These are phyloP conservation scores for Crataegus laevigata DNA, from an alignment of 306 rosid species.

Conservation along the genomic window DNA sequence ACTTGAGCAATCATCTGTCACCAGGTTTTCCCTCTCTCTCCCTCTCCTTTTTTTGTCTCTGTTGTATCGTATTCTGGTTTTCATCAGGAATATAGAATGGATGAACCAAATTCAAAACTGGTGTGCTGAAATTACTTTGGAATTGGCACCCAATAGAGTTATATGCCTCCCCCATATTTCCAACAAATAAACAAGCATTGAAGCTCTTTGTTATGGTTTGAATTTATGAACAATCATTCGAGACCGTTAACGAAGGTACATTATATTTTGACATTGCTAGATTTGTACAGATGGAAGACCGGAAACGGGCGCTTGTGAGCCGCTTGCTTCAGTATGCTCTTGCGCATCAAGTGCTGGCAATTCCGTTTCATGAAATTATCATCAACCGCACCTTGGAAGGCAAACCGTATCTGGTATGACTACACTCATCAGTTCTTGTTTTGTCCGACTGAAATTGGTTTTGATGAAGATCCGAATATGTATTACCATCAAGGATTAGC, in stretches of 20 bases:
- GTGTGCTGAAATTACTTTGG: too few relatives aligned
- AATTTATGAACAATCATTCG: neutral
- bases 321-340: constrained; percentile 77
- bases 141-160: too few relatives aligned
- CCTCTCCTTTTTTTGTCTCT: neutral
- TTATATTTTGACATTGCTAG: constrained; percentile 30
- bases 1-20: constrained; percentile 38
- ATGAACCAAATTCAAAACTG: too few relatives aligned
- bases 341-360: constrained; percentile 35
- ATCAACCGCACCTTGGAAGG: constrained; percentile 67
- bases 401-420: constrained; percentile 72
- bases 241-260: neutral
- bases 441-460: neutral
- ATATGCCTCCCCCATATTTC: too few relatives aligned
- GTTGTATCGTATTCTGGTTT: neutral
- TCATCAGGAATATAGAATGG: neutral
- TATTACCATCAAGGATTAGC: neutral
- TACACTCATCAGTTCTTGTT: neutral
- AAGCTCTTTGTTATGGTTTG: neutral
- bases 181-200: too few relatives aligned
- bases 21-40: constrained; percentile 32
- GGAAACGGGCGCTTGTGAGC: constrained; percentile 73
- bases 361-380: constrained; percentile 43
- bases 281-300: constrained; percentile 56
- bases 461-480: neutral